Base-by-base conservation (phyloP, 257 asterid genomes). In the Petunia axillaris region DNA sequence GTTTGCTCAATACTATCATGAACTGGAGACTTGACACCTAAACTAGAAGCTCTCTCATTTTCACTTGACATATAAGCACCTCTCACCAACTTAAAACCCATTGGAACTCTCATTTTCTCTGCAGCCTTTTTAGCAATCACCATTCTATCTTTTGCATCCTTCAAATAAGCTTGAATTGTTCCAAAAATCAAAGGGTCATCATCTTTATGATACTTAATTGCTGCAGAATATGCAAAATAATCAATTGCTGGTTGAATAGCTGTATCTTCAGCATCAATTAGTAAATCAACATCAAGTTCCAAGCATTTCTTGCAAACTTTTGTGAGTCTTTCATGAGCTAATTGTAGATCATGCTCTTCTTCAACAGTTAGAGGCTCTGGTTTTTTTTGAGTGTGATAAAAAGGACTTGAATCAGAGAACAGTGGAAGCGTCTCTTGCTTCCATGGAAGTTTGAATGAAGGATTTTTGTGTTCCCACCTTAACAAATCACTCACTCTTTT, bases 181-280 rank as follows among this genome's bases (percentile, higher is more conserved):
- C 90, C 92, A 75, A 85, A 96, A 4, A 96, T 80, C 4, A 92
- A 44, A 4, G 99, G 97, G 10, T 80, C 82, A 4, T 89, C 85
- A 9, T 76, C 93, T 48, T 79, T 76, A 1, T 82, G 84, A 39
- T 87, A 85, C 82, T 78, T 52, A 3, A 89, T 39, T 0, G 96
- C 90, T 0, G 97, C 92, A 5, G 92, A 82, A 80, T 96, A 96
- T 0, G 91, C 76, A 36, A 96, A 40, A 81, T 96, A 92, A 77
- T 96, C 99, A 6, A 96, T 96, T 2, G 92, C 97, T 0, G 99
- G 96, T 82, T 96, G 99, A 54, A 92, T 74, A 0, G 78, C 25
- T 0, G 98, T 89, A 11, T 92, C 97, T 87, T 96, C 99, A 15
- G 99, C 99, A 59, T 96, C 98, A 15, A 96, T 88, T 1, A 96